These are phyloP conservation scores for Saururus chinensis DNA, from an alignment of 164 flowering plant species.

Conservation along the genomic window DNA sequence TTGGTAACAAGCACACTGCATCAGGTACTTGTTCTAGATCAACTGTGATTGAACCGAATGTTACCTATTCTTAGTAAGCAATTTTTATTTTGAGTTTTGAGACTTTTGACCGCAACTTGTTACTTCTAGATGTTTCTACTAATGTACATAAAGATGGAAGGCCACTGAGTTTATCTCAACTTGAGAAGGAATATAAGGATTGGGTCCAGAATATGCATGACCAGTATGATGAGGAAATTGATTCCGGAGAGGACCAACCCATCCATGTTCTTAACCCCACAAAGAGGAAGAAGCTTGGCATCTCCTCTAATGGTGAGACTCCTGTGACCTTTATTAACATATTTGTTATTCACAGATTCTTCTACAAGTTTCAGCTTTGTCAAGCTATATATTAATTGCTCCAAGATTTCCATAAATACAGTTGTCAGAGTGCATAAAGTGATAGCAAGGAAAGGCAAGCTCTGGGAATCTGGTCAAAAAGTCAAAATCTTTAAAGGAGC, in stretches of 20 bases:
- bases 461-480: constrained; percentile 58
- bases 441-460: constrained; percentile 39
- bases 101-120: no score
- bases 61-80: no score
- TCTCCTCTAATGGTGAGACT: constrained; percentile 46
- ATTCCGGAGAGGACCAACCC: constrained; percentile 41
- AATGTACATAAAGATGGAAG: constrained; percentile 27
- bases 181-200: constrained; percentile 42
- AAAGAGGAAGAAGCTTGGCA: constrained; percentile 31
- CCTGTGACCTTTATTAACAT: background rate
- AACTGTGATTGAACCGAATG: no score
- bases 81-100: no score
- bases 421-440: constrained; percentile 52
- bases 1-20: constrained; percentile 33
- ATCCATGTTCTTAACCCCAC: constrained; percentile 25
- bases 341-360: background rate
- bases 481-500: constrained; percentile 63
- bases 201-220: constrained; percentile 59
- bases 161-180: constrained; percentile 19
- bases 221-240: constrained; percentile 42
- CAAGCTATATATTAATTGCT: background rate
- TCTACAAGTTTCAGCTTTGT: no score
- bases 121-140: constrained; percentile 22
- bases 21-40: constrained; percentile 19
- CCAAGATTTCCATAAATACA: constrained; percentile 11